Evolutionary conservation across 1,284 basidiomycete species (phyloP).

Genomic region (Coniferiporia sulphurascens): DNA sequence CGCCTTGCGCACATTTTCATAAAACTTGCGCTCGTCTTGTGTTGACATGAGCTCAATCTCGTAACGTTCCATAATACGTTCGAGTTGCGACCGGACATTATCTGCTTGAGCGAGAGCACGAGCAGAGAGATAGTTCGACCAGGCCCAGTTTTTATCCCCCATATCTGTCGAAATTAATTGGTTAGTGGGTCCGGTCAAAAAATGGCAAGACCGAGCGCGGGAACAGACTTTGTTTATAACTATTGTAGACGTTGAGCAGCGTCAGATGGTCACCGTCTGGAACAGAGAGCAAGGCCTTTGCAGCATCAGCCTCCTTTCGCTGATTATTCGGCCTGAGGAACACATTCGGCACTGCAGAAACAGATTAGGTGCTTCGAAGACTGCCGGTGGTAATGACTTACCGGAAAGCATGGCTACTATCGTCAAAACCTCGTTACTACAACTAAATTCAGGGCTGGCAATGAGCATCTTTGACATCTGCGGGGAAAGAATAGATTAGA

Average conservation of each 20-base stretch:
- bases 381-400: conserved; percentile 27
- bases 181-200: not conserved
- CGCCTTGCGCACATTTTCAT: conserved; percentile 76
- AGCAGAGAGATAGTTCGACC: conserved; percentile 86
- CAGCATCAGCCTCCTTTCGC: conserved; percentile 86
- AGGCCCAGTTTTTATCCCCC: conserved; percentile 85
- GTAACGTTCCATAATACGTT: conserved; percentile 91
- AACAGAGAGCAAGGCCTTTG: conserved; percentile 85
- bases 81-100: conserved; percentile 90
- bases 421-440: conserved; percentile 93
- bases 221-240: conserved; percentile 78
- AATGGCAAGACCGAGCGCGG: not conserved
- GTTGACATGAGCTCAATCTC: conserved; percentile 82
- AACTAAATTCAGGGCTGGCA: conserved; percentile 90
- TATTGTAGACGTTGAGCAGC: conserved; percentile 93
- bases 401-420: conserved; percentile 96
- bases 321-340: conserved; percentile 90
- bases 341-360: conserved; percentile 76
- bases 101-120: conserved; percentile 89
- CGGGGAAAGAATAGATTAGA: conserved; percentile 1
- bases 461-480: conserved; percentile 93
- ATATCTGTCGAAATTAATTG: conserved; percentile 41
- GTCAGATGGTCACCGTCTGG: conserved; percentile 97
- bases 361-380: not conserved
- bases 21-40: conserved; percentile 75